A percentile compares a stretch with the other conserved stretches of the same genome.
Conservation (phyloP, 2,329 filamentous ascomycete genomes). For the Botrytis porri region DNA sequence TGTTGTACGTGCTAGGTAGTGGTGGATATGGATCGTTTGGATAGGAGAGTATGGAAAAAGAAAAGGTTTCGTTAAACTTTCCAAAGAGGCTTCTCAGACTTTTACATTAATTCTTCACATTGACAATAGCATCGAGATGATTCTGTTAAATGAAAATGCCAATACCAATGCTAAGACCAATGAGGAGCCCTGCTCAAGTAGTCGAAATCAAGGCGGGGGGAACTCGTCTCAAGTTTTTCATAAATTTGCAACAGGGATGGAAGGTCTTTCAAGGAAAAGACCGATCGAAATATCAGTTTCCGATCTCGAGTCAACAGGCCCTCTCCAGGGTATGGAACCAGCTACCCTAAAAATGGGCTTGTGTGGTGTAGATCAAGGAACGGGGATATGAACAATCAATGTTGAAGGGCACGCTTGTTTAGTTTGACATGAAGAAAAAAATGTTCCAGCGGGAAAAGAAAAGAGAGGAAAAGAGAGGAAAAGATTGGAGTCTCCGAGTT, state of each 20-base stretch:
- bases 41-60: background rate
- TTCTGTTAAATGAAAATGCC: background rate
- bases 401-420: slow-evolving; percentile 5
- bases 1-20: background rate
- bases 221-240: background rate
- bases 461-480: background rate
- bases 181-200: slow-evolving; percentile 5
- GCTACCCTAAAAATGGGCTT: background rate
- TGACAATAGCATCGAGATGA: background rate
- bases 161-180: background rate
- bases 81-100: background rate
- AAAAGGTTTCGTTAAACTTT: background rate
- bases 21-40: background rate
- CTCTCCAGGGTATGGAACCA: background rate
- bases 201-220: slow-evolving; percentile 6
- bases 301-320: background rate
- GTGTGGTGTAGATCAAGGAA: slow-evolving; percentile 2
- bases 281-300: slow-evolving; percentile 10
- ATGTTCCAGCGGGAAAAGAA: background rate
- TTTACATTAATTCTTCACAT: slow-evolving; percentile 10
- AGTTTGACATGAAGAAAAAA: slow-evolving; percentile 10
- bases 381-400: background rate
- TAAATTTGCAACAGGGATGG: background rate
- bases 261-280: background rate
- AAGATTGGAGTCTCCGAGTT: background rate